Evolutionary conservation across 2,329 filamentous ascomycete species (phyloP).

Genomic region (Colletotrichum costaricense): DNA sequence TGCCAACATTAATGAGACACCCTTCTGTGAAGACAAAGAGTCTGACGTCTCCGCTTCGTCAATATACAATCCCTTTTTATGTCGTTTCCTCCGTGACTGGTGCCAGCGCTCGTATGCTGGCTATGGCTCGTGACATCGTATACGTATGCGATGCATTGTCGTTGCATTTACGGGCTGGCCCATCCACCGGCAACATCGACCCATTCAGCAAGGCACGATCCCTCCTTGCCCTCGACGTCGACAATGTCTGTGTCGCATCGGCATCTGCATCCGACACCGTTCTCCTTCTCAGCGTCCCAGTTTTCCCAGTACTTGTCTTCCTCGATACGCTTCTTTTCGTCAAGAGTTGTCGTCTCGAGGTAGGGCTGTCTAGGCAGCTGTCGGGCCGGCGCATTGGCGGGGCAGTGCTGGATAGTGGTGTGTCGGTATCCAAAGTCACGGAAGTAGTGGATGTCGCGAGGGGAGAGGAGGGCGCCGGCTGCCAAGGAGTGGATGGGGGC

Average conservation of each 20-base stretch:
- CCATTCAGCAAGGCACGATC: constrained; percentile 95
- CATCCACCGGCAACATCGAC: constrained; percentile 97
- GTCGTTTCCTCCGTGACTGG: constrained; percentile 17
- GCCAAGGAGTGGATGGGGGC: constrained; percentile 98
- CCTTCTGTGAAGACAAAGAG: constrained; percentile 16
- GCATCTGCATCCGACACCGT: constrained; percentile 96
- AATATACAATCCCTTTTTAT: constrained; percentile 33
- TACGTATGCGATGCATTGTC: constrained; percentile 14
- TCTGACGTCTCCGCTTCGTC: constrained; percentile 27
- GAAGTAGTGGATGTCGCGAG: constrained; percentile 96
- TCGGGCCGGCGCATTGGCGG: constrained; percentile 90
- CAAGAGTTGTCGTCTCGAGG: constrained; percentile 82
- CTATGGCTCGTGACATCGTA: constrained; percentile 31
- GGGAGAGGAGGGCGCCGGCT: constrained; percentile 85
- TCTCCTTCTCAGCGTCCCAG: constrained; percentile 89
- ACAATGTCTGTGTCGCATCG: constrained; percentile 97
- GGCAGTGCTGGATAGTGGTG: constrained; percentile 98
- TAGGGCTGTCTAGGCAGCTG: constrained; percentile 85
- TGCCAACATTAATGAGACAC: constrained; percentile 24
- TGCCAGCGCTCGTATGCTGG: constrained; percentile 21
- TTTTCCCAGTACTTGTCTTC: constrained; percentile 97
- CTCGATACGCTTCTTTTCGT: constrained; percentile 86
- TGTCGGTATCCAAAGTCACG: constrained; percentile 98
- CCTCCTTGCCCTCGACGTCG: constrained; percentile 97
- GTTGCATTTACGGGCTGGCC: constrained; percentile 62